Evolutionary conservation across 208 protist genomes (phyloP).

Genomic region (Trichomonas gallinae): DNA sequence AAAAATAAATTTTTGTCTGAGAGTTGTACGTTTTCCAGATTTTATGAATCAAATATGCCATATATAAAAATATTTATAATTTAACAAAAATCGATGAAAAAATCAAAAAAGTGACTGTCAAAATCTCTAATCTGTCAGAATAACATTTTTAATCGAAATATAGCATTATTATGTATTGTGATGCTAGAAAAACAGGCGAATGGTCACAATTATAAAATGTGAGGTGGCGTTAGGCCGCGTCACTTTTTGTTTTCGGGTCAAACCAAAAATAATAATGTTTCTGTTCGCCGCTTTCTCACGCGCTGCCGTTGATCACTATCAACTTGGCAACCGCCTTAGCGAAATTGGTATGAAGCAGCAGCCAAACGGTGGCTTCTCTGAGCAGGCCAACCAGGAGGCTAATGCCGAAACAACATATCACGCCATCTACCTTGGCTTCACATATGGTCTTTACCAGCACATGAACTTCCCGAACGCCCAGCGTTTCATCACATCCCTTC

Average conservation of each 20-base stretch:
- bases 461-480: not conserved
- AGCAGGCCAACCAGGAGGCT: not conserved
- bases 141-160: too few relatives aligned
- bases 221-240: not conserved
- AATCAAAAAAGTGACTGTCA: too few relatives aligned
- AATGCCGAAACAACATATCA: not conserved
- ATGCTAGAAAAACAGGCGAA: too few relatives aligned
- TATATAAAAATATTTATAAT: too few relatives aligned
- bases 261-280: not conserved
- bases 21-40: too few relatives aligned
- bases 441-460: not conserved
- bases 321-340: not conserved
- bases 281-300: not conserved
- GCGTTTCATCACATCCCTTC: not conserved
- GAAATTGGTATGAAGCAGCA: not conserved
- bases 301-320: not conserved
- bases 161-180: too few relatives aligned
- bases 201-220: too few relatives aligned
- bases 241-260: not conserved
- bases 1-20: too few relatives aligned
- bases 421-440: not conserved
- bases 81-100: too few relatives aligned
- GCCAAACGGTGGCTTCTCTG: not conserved
- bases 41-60: too few relatives aligned
- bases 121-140: too few relatives aligned